Evolutionary conservation across 2,329 filamentous ascomycete species (phyloP), one percentile per base, ranked within the genome.

Genomic region (Botrytis tulipae): DNA sequence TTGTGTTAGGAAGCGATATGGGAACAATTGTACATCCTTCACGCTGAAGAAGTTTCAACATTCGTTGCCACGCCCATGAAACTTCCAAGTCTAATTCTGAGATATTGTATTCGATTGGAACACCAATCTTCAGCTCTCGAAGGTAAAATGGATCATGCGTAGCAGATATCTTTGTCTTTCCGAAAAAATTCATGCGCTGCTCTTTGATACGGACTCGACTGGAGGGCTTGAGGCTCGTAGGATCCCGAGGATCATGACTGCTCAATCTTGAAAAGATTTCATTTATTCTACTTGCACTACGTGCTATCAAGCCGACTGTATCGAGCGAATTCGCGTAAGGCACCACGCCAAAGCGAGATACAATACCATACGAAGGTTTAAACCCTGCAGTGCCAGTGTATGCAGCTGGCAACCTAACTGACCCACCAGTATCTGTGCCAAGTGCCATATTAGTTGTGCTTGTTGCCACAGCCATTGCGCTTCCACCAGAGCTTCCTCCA

Each of bases 401-500:
- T n/a, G 91, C 90, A 68, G 91, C 91, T 6, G 91, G 91, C 42
- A 93, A 83, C 71, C 91, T 85, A 62, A 93, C 89, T 22, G 90
- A 92, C 32, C 91, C 91, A 74, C 91, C 91, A 0, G 91, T 99
- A 81, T 99, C 96, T 32, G 96, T 98, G 29, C 96, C 96, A 42
- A 99, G 84, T 12, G 94, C 94, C 54, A 90, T 73, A 40, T 88
- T 84, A 1, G 85, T 86, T 6, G 86, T 83, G 35, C 87, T 87
- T 0, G 87, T 85, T 32, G 88, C 89, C 54, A 98, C 93, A 22
- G 94, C 93, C 16, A 97, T 89, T 4, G 96, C 96, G 81, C 95
- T 98, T 29, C 96, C 96, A 60, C 96, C 96, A 5, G 95, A 98
- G 81, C 95, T 98, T 44, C 95, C 95, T 54, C 95, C 95, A 0